Evolutionary conservation across 345 rosid species (phyloP), one percentile per base, ranked within the genome.

Genomic region (Gossypium turneri): DNA sequence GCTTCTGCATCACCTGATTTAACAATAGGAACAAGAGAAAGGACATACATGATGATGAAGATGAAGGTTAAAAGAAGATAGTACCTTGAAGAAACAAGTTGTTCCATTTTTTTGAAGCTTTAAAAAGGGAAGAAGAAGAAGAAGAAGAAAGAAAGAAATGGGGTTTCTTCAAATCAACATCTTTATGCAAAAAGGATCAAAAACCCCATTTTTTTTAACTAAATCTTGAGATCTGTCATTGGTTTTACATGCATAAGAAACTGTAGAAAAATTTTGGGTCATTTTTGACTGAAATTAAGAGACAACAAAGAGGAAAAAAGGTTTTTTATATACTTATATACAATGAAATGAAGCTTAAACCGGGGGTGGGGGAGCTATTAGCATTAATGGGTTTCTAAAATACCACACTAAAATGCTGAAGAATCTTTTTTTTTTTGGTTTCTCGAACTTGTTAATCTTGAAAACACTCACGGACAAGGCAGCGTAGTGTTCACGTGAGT

Each of bases 1-100:
- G 94, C 88, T 47, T 93, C 90, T 1, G 83, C 80, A 69, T 90
- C 96, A 27, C 82, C 83, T 70, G 98, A 91, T 77, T 82, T 85
- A 24, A 79, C 93, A 24, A 86, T 77, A 65, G 87, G 77, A 79
- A 88, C 22, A 70, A 78, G 56, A 44, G 76, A 79, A 34, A 78
- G 56, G 50, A 45, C 67, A 73, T 12, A 64, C 72, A 72, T 62
- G 55, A 83, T 72, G 16, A 73, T 15, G 68, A 61, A 25, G 73
- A 72, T 63, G 51, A 83, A 71, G 15, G 56, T 15, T 60, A 74
- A 10, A 59, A 86, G 73, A 74, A 73, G 11, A 48, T 45, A 2
- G 19, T 73, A 69, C 78, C 83, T 79, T 58, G 77, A 69, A 76
- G 77, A 69, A 76, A 75, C 71, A 56, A 74, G 72, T 41, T 51